Base-by-base conservation (phyloP, 208 protist species). In the Acanthamoeba healyi region DNA sequence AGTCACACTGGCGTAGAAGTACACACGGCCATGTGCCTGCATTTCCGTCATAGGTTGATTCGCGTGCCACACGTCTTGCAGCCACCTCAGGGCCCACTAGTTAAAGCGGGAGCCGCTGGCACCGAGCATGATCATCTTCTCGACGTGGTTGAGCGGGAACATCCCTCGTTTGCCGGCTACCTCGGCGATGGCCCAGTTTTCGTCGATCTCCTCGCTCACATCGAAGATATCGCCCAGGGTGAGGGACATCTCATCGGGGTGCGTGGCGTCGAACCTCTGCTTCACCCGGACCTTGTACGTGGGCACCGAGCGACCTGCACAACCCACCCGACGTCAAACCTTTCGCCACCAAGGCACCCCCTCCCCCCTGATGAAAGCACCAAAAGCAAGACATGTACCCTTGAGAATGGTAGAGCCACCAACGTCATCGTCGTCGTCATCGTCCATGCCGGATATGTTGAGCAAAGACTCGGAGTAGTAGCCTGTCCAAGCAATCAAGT, bases 141-240 rank as follows among this genome's bases (percentile, higher is more conserved):
- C 74, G 40, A 84, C 74, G 44, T 84, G 74, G 44, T 84, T 84
- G 22, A 84, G 74, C 44, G 74, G 74, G 74, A 84, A 84, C 74
- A 84, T 84, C 22, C 74, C 74, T 84, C 74, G 36, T 24, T 51
- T 84, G 24, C 74, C 74, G 10, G 24, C 44, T 29, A 84, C 44
- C 29, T 84, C 74, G 44, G 74, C 36, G 38, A 84, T 84, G 74
- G 74, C 74, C 74, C 74, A 84, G 44, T 84, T 84, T 34, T 84
- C 74, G 29, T 84, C 74, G 44, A 84, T 84, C 44, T 56, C 74
- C 44, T 84, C 40, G 74, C 44, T 56, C 40, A 84, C 74, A n/a
- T 84, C 40, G 29, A 84, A 51, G 44, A 84, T 51, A 29, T 84
- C 44, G 24, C 74, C 74, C 74, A 84, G 26, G 44, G 74, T 56